Evolutionary conservation across 257 asterid genomes (phyloP), one percentile per base, ranked within the genome.

Genomic region (Fraxinus americana): DNA sequence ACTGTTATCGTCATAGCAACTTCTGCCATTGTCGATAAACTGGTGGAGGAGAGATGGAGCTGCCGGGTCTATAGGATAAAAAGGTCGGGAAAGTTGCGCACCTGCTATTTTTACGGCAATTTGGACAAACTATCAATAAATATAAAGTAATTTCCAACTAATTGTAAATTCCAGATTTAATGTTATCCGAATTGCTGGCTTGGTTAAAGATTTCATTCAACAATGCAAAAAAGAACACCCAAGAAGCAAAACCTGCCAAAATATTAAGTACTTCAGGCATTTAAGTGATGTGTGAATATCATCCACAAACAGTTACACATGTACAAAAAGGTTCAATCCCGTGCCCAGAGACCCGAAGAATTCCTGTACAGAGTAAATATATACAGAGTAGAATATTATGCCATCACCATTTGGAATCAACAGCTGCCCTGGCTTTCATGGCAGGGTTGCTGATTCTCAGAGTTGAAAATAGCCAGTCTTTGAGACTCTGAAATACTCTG

Each of bases 401-500:
- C 67, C 67, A 57, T 57, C 30, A 0, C 67, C 67, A 59, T 3
- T 59, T 23, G 69, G 36, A 9, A 63, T 27, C 35, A 63, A 25
- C 69, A 27, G 17, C 36, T 63, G 69, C 69, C 35, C 69, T 63
- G 69, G 69, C 17, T 63, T 63, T 63, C 35, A 27, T 25, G 17
- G 35, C 69, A 63, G 69, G 19, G 74, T 80, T 83, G 82, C 73
- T 80, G 92, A 73, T 76, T 85, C 76, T 84, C 86, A 29, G 87
- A 74, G 86, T 88, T 90, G 78, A 85, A 85, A 38, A 87, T 73
- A 67, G 94, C 87, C 86, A 90, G 80, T 83, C 83, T 92, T 81
- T 87, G 93, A 50, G 96, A 92, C 83, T 80, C 79, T 25, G 94
- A 89, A 73, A 91, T 54, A 81, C 81, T 89, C 74, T 86, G 94